A percentile compares a stretch with the other conserved stretches of the same genome.
Evolutionary conservation across 2,329 filamentous ascomycete genomes (phyloP).

Genomic region (Clonostachys byssicola): DNA sequence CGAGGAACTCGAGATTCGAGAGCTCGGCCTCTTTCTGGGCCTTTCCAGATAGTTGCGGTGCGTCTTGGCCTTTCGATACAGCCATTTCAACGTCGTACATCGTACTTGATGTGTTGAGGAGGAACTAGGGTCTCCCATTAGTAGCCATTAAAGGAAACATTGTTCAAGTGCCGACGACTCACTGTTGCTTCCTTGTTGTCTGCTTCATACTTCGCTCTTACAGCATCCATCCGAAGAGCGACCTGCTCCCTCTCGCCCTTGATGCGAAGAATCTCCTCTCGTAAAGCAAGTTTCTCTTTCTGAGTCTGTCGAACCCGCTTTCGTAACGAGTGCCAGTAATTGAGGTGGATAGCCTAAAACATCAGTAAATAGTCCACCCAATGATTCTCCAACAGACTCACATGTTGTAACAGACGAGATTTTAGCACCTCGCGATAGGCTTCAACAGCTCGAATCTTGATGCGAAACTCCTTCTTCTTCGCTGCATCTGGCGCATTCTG

Average conservation of each 20-base stretch:
- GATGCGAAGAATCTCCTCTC: slow-evolving; percentile 56
- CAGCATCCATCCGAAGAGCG: slow-evolving; percentile 57
- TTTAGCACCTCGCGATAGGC: slow-evolving; percentile 55
- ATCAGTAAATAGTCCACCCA: not conserved
- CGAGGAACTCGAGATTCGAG: slow-evolving; percentile 51
- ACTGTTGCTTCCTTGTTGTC: slow-evolving; percentile 49
- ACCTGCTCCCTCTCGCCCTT: slow-evolving; percentile 58
- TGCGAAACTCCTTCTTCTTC: slow-evolving; percentile 47
- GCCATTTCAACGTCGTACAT: slow-evolving; percentile 62
- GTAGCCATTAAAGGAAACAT: not conserved
- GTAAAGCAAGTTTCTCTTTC: slow-evolving; percentile 50
- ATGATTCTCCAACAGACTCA: slow-evolving; percentile 24
- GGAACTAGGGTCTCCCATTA: slow-evolving; percentile 20
- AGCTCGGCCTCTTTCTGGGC: slow-evolving; percentile 45
- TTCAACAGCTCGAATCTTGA: slow-evolving; percentile 52
- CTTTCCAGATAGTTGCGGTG: slow-evolving; percentile 36
- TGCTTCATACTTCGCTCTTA: slow-evolving; percentile 55
- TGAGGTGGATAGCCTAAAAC: slow-evolving; percentile 51
- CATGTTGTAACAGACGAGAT: slow-evolving; percentile 53
- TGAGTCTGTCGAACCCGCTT: slow-evolving; percentile 54
- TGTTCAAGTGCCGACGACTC: slow-evolving; percentile 12
- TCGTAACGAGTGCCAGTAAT: slow-evolving; percentile 51
- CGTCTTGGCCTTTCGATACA: slow-evolving; percentile 43
- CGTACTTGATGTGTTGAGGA: slow-evolving; percentile 49
- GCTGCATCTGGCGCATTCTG: slow-evolving; percentile 33